phyloP scores from a whole-genome alignment of 495 filamentous ascomycete species.

The Tuber brumale region DNA sequence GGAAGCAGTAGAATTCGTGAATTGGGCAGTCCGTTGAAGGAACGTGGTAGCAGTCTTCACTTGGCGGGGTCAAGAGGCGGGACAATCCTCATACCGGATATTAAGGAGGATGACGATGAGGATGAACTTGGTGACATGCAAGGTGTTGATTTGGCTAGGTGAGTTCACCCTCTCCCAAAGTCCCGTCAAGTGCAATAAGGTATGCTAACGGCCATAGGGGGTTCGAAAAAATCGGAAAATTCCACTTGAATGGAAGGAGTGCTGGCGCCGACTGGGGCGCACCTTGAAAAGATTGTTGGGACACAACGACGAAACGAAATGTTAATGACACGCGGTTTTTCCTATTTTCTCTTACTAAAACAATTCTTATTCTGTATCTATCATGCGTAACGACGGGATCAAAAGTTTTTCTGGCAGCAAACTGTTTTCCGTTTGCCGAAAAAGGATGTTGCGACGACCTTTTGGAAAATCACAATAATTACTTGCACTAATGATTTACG shows the following conservation, averaged over 20 bases:
- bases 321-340: conserved; percentile 3
- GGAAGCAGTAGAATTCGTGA: conserved; percentile 52
- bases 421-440: neutral
- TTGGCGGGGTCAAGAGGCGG: conserved; percentile 25
- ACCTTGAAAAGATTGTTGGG: conserved; percentile 6
- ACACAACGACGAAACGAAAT: conserved; percentile 12
- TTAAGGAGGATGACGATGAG: conserved; percentile 43
- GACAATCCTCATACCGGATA: conserved; percentile 28
- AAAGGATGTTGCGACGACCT: no score
- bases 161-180: conserved; percentile 32
- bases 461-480: no score
- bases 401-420: neutral
- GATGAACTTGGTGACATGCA: conserved; percentile 52
- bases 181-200: no score
- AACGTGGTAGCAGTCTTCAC: conserved; percentile 27
- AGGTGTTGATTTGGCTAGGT: conserved; percentile 63
- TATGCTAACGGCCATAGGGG: conserved; percentile 7
- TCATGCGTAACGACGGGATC: neutral
- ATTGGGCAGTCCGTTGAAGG: conserved; percentile 36
- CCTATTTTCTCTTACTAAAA: neutral
- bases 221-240: conserved; percentile 41
- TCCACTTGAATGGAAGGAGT: conserved; percentile 36
- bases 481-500: no score
- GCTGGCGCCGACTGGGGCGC: conserved; percentile 29
- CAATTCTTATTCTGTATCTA: neutral